Evolutionary conservation across 1,284 basidiomycete genomes (phyloP), one percentile per base, ranked within the genome.

Genomic region (Pseudozyma hubeiensis): DNA sequence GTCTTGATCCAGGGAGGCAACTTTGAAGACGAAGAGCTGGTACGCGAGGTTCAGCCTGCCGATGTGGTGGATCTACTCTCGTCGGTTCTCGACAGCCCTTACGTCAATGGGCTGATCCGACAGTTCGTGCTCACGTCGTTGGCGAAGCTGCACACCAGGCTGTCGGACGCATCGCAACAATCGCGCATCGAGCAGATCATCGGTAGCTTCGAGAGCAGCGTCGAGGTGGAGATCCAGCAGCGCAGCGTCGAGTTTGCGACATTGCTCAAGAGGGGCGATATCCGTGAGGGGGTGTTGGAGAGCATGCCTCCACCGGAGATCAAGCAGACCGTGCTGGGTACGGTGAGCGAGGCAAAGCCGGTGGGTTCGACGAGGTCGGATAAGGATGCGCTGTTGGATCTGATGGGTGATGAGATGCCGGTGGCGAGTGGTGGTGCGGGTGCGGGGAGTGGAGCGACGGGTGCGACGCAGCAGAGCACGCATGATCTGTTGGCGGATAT

Each of bases 261-360:
- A 78, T 84, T 99, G 71, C 92, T 94, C 81, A 88, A 87, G 37
- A 85, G 85, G 19, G 91, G 93, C 44, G 77, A 83, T 24, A 87
- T 95, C 35, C 89, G 91, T 60, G 89, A 89, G n/a, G 97, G 94
- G 47, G 94, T 99, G 0, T 85, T 99, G 64, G 97, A 99, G 87
- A 90, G 94, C 59, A 99, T 99, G 97, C 97, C 97, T 7, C 92
- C 94, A 6, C 97, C 97, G 3, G 96, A 99, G 85, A 87, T 99
- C 79, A 95, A 64, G 61, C 70, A 64, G 63, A 82, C 81, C 10
- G 73, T 81, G 34, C 51, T 82, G 48, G 79, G 79, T 33, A 80
- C 80, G 7, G 75, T 81, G 30, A 81, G 76, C 58, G 81, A 83
- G 54, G 72, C 73, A 24, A 79, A 79, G 62, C 76, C 77, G 10